Evolutionary conservation across 2,329 filamentous ascomycete genomes (phyloP).

Genomic region (Leptoxyphium fumago): DNA sequence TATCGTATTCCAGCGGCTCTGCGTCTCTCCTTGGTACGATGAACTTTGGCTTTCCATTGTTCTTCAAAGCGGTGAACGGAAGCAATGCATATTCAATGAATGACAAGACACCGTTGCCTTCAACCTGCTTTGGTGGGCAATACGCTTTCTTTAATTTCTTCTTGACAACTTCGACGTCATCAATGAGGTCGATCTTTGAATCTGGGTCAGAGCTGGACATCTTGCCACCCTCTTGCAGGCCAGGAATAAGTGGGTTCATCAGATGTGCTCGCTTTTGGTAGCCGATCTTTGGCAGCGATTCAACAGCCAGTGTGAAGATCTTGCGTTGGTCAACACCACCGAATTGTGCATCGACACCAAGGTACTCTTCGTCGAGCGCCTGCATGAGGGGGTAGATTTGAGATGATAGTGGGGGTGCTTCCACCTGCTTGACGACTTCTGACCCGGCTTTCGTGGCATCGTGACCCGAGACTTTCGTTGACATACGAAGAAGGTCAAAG

Average conservation of each 20-base stretch:
- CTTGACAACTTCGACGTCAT: conserved; percentile 55
- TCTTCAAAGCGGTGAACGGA: conserved; percentile 52
- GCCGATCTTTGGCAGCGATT: conserved; percentile 71
- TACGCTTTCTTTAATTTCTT: conserved; percentile 81
- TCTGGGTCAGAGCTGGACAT: conserved; percentile 59
- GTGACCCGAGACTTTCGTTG: conserved; percentile 55
- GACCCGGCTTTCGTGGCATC: conserved; percentile 82
- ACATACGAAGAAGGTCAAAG: conserved; percentile 77
- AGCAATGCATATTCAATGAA: conserved; percentile 82
- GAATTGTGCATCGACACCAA: conserved; percentile 78
- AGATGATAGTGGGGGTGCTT: conserved; percentile 58
- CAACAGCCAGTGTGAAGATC: conserved; percentile 72
- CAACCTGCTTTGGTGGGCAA: conserved; percentile 58
- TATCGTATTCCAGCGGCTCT: conserved; percentile 67
- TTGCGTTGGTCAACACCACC: conserved; percentile 78
- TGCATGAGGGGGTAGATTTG: conserved; percentile 80
- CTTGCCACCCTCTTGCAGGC: conserved; percentile 60
- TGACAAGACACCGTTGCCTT: conserved; percentile 74
- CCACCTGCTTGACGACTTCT: conserved; percentile 86
- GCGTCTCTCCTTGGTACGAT: conserved; percentile 48
- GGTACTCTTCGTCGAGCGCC: conserved; percentile 77
- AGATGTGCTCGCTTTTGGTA: conserved; percentile 64
- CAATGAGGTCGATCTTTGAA: conserved; percentile 88
- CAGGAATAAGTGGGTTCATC: conserved; percentile 82
- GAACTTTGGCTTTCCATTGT: conserved; percentile 43